Conservation (phyloP, 1,284 basidiomycete species). For the Leccinum idahoense region DNA sequence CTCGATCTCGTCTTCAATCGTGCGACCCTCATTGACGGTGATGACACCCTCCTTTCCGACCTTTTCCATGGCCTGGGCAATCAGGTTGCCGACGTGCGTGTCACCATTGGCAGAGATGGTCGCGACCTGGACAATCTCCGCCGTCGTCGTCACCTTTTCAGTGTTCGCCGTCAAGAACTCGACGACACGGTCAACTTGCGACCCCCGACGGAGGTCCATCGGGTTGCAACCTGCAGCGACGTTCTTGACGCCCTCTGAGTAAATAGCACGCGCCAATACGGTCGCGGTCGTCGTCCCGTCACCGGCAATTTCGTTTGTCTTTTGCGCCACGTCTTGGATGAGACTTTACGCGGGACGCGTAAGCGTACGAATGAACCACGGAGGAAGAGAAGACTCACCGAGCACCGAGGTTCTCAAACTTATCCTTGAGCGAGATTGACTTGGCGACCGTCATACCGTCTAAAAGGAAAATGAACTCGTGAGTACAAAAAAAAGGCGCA, state of each 20-base stretch:
- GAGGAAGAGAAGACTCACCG: constrained; percentile 51
- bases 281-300: constrained; percentile 98
- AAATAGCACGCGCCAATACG: constrained; percentile 95
- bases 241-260: constrained; percentile 98
- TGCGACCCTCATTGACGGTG: constrained; percentile 98
- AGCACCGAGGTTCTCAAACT: constrained; percentile 98
- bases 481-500: neutral
- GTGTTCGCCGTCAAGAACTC: constrained; percentile 88
- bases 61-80: constrained; percentile 99
- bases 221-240: constrained; percentile 99
- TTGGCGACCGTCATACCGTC: constrained; percentile 99
- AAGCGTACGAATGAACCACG: constrained; percentile 1
- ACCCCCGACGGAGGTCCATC: constrained; percentile 96
- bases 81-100: constrained; percentile 88
- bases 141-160: constrained; percentile 93
- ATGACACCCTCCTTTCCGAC: constrained; percentile 99
- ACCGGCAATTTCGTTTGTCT: constrained; percentile 97
- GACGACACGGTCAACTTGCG: constrained; percentile 95
- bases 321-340: constrained; percentile 92
- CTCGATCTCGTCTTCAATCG: constrained; percentile 98
- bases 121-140: constrained; percentile 96
- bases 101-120: constrained; percentile 99
- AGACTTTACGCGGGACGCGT: constrained; percentile 46
- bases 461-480: constrained; percentile 22
- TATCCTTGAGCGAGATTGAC: constrained; percentile 92